Base-by-base conservation (phyloP, 495 filamentous ascomycete species). In the Parathielavia hyrcaniae region DNA sequence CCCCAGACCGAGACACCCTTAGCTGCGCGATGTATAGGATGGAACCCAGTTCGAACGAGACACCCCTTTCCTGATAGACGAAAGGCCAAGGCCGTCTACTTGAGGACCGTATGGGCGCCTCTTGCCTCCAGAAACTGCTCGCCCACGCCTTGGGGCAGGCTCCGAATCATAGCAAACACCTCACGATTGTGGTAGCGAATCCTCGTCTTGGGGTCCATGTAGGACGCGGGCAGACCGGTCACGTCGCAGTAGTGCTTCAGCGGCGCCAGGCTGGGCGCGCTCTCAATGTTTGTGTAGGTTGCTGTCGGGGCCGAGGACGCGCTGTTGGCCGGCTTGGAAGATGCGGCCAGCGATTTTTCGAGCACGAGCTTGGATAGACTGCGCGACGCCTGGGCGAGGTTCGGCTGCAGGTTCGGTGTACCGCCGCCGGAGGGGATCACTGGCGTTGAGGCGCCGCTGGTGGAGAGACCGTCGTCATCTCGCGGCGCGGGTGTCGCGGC, bases 281-380 rank as follows among this genome's bases (percentile, higher is more conserved):
- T 87, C 64, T 96, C 91, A 63, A 98, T 92, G 65, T 96, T 96
- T 12, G 90, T 92, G 69, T 96, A 98, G 0, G 93, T 96, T 32
- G 89, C 88, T 2, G 80, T 79, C 0, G 91, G 91, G 0, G 87
- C 86, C 46, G 34, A 61, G 50, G 38, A 64, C 35, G 53, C 59
- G 56, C 74, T 68, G 56, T 67, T 67, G 9, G 64, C 63, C 7
- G 69, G 60, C 48, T 61, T 61, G 1, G 65, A 49, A 2, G 56
- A 17, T 14, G 50, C 55, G 14, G 54, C 60, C 56, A 75, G 56
- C 41, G 54, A 73, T 75, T 87, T 91, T 73, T 93, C 89, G 52
- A 95, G 75, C 0, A 95, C 91, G 41, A 95, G 78, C 41, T 89
- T 88, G 12, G 87, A 91, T 35, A 96, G 71, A 64, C 84, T 92